Base-by-base conservation (phyloP, 805 yeast species). In the Kazachstania psychrophila region DNA sequence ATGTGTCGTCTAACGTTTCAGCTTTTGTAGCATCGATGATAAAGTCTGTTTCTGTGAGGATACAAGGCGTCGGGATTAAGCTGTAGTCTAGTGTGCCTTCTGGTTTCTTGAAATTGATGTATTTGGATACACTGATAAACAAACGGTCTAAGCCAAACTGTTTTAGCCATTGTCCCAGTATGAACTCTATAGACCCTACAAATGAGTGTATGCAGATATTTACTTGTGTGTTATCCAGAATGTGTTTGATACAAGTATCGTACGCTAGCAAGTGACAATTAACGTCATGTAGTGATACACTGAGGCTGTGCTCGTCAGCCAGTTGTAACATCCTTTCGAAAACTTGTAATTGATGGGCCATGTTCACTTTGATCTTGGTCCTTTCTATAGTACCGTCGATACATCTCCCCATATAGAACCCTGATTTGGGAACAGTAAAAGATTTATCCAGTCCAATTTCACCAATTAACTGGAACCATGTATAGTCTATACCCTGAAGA, bases 401-500 rank as follows among this genome's bases (percentile, higher is more conserved):
- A 17, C 20, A 24, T 19, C 51, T 40, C 40, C 64, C 61, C 2
- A 78, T 36, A 39, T 62, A 63, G 50, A 56, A 75, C 2, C 87
- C 86, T 39, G 61, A 62, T 38, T 56, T 48, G 2, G 94, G 94
- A 4, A 88, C 56, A 25, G 83, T 58, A 51, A 84, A 83, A 22
- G 74, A 51, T 55, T 79, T 82, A 56, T 89, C 98, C 2, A 92
- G 61, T 0, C 98, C 98, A n/a, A 86, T 70, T 49, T 89, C 98
- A 1, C 98, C 98, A 8, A 89, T 65, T 10, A 83, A 70, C n/a
- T 47, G 39, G 3, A 36, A 24, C 5, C 12, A 6, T 5, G 15
- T 9, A 13, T 15, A 31, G 16, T 20, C 31, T 24, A 31, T 76
- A 42, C 17, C 28, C n/a, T 16, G 13, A 17, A 28, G n/a, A 15